phyloP scores from a whole-genome alignment of 805 yeast species.

The Lipomyces anomalus region DNA sequence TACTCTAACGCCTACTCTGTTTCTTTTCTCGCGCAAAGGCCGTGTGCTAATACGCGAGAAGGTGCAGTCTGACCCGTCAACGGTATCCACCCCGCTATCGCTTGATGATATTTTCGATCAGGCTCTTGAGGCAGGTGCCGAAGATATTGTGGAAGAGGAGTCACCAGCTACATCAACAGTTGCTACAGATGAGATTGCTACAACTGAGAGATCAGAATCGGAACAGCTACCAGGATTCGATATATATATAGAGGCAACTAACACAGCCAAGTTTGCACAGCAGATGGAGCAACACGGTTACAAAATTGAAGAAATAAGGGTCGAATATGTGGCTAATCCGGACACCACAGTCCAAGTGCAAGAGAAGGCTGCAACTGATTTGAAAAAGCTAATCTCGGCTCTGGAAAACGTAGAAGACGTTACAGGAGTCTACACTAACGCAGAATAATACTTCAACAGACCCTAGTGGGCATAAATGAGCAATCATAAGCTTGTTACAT shows the following conservation, averaged over 20 bases:
- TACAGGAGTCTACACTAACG: slow-evolving; percentile 68
- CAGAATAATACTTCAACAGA: slow-evolving; percentile 9
- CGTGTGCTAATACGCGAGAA: slow-evolving; percentile 37
- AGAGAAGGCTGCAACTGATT: slow-evolving; percentile 44
- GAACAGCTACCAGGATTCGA: slow-evolving; percentile 36
- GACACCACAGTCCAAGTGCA: slow-evolving; percentile 55
- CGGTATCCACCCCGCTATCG: slow-evolving; percentile 18
- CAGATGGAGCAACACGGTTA: slow-evolving; percentile 47
- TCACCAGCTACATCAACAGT: too few relatives aligned
- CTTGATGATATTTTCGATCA: slow-evolving; percentile 70
- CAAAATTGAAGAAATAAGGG: slow-evolving; percentile 63
- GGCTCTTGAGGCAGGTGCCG: slow-evolving; percentile 68
- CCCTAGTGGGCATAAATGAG: neutral
- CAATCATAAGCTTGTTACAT: neutral
- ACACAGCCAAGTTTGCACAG: slow-evolving; percentile 56
- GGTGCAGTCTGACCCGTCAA: slow-evolving; percentile 39
- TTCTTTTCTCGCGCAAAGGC: slow-evolving; percentile 74
- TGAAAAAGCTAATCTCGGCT: slow-evolving; percentile 51
- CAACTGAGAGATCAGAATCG: slow-evolving; percentile 29
- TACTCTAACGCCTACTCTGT: slow-evolving; percentile 68
- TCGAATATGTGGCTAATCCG: slow-evolving; percentile 57
- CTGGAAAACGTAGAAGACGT: slow-evolving; percentile 83
- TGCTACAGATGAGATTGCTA: slow-evolving; percentile 35
- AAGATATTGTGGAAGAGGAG: slow-evolving; percentile 35
- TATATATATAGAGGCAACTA: slow-evolving; percentile 58